These are phyloP conservation scores for Marsdenia floribunda DNA, from an alignment of 257 asterid species.

Conservation along the genomic window DNA sequence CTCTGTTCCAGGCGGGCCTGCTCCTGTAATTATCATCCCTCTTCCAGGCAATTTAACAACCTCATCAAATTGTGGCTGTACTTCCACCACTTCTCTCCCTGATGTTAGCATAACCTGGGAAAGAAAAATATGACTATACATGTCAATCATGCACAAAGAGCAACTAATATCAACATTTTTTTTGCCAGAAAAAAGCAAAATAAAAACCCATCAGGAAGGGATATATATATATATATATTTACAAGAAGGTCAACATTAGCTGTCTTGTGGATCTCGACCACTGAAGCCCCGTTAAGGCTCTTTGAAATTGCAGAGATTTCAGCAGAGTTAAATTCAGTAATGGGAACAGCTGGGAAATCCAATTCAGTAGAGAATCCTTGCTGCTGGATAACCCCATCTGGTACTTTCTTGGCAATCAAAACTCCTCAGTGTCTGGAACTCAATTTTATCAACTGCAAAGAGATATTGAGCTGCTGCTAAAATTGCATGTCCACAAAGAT, in stretches of 20 bases:
- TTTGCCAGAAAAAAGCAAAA: not conserved
- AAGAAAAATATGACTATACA: constrained; percentile 8
- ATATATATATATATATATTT: too few relatives aligned
- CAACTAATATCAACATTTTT: not conserved
- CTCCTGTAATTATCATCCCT: constrained; percentile 74
- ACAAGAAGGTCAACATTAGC: constrained; percentile 57
- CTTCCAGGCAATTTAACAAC: constrained; percentile 43
- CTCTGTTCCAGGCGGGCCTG: constrained; percentile 64
- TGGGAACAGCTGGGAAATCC: constrained; percentile 62
- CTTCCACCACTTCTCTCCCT: constrained; percentile 56
- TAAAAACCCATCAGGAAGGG: not conserved
- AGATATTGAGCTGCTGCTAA: constrained; percentile 80
- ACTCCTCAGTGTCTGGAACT: constrained; percentile 63
- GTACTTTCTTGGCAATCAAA: constrained; percentile 57
- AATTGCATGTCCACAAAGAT: constrained; percentile 94
- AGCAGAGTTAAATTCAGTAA: constrained; percentile 27
- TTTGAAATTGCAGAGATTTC: constrained; percentile 45
- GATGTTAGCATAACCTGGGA: too few relatives aligned
- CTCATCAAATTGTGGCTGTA: constrained; percentile 47
- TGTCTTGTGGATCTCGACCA: constrained; percentile 49
- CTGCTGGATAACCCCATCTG: constrained; percentile 23
- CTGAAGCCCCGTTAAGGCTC: constrained; percentile 56
- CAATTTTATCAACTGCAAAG: constrained; percentile 48
- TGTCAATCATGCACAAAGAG: not conserved
- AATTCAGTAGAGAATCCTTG: constrained; percentile 54